Conservation (phyloP, 2,329 filamentous ascomycete genomes). For the Pleomassaria siparia region DNA sequence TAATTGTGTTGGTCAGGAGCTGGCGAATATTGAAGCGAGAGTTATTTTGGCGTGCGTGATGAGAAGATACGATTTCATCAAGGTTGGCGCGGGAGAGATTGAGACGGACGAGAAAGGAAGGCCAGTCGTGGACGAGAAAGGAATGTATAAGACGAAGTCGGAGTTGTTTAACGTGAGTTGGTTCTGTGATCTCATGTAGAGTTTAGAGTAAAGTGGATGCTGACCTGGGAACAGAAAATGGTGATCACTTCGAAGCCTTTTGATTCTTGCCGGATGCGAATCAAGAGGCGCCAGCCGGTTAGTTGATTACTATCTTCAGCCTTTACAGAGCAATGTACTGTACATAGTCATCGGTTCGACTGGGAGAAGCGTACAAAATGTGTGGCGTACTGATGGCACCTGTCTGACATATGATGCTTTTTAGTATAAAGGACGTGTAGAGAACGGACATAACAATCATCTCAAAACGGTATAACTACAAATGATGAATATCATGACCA, state of each 20-base stretch:
- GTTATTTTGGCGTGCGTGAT: slow-evolving; percentile 50
- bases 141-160: slow-evolving; percentile 37
- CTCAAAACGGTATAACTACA: not conserved
- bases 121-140: slow-evolving; percentile 35
- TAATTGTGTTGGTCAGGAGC: slow-evolving; percentile 61
- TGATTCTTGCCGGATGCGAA: slow-evolving; percentile 33
- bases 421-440: not conserved
- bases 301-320: not conserved
- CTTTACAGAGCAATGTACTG: no score
- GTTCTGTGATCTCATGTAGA: slow-evolving; percentile 19
- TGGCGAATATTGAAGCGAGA: slow-evolving; percentile 56
- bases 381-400: no score
- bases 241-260: slow-evolving; percentile 35
- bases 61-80: slow-evolving; percentile 37
- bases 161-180: slow-evolving; percentile 40
- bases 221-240: slow-evolving; percentile 25
- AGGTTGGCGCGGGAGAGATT: slow-evolving; percentile 36
- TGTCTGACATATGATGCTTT: no score
- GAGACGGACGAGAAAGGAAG: slow-evolving; percentile 24
- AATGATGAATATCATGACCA: not conserved
- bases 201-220: not conserved
- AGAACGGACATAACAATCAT: not conserved
- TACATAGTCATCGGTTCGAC: no score
- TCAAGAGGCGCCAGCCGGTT: slow-evolving; percentile 14
- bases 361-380: no score